phyloP scores from a whole-genome alignment of 2,329 filamentous ascomycete genomes.

The Neonectria coccinea region DNA sequence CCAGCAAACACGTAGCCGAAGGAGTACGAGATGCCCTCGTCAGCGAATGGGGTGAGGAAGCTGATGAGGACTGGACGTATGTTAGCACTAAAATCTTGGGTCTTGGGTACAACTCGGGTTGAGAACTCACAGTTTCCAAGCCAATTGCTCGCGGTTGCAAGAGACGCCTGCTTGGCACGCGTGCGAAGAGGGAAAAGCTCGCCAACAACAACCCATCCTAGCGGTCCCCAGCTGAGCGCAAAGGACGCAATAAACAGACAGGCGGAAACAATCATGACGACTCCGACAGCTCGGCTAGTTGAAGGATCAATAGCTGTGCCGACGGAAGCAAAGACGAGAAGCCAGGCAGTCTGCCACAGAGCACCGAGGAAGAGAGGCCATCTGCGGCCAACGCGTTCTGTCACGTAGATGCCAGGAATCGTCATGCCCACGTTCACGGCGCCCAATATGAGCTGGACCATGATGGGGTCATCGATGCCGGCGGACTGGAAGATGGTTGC shows the following conservation, averaged over 20 bases:
- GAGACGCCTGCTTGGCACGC: slow-evolving; percentile 63
- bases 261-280: slow-evolving; percentile 77
- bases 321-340: slow-evolving; percentile 72
- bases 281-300: slow-evolving; percentile 62
- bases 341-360: slow-evolving; percentile 73
- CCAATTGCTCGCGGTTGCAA: slow-evolving; percentile 66
- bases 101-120: not conserved
- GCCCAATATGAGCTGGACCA: slow-evolving; percentile 74
- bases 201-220: slow-evolving; percentile 74
- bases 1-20: slow-evolving; percentile 75
- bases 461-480: slow-evolving; percentile 72
- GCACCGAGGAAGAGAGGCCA: slow-evolving; percentile 73
- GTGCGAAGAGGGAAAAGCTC: slow-evolving; percentile 72
- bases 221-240: slow-evolving; percentile 75
- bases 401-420: slow-evolving; percentile 74
- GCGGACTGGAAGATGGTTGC: slow-evolving; percentile 74
- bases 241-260: slow-evolving; percentile 80
- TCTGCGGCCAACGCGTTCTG: slow-evolving; percentile 74
- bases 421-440: slow-evolving; percentile 76
- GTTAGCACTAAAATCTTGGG: not conserved
- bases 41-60: slow-evolving; percentile 76
- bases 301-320: slow-evolving; percentile 59
- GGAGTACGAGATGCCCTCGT: slow-evolving; percentile 67
- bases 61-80: slow-evolving; percentile 64
- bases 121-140: slow-evolving; percentile 63